Evolutionary conservation across 2,329 filamentous ascomycete species (phyloP).

Genomic region (Fulvia fulva): DNA sequence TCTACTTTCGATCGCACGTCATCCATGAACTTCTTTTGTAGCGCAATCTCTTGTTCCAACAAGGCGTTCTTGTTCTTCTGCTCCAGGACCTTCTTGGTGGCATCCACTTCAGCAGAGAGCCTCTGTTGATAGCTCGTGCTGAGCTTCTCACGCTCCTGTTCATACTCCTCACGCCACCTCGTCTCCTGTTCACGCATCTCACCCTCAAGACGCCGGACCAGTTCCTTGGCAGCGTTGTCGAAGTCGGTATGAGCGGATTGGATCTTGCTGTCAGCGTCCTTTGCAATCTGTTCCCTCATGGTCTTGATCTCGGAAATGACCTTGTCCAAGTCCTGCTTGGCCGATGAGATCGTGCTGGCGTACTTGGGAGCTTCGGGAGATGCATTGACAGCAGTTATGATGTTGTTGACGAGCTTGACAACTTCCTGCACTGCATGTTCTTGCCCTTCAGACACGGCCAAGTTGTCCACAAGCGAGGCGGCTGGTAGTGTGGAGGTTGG

Average conservation of each 20-base stretch:
- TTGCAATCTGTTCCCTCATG: constrained; percentile 66
- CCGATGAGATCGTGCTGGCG: constrained; percentile 72
- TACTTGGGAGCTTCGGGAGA: constrained; percentile 77
- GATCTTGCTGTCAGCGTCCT: constrained; percentile 71
- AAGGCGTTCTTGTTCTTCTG: constrained; percentile 80
- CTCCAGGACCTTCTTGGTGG: constrained; percentile 75
- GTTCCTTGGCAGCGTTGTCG: constrained; percentile 77
- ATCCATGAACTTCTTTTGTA: constrained; percentile 79
- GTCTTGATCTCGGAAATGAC: constrained; percentile 74
- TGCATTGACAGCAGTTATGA: constrained; percentile 88
- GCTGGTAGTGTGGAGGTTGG: constrained; percentile 34
- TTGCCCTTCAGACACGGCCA: constrained; percentile 69
- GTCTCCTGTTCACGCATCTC: constrained; percentile 77
- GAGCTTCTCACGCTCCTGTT: constrained; percentile 76
- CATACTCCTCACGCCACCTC: constrained; percentile 83
- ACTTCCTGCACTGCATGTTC: constrained; percentile 90
- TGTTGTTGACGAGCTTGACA: constrained; percentile 91
- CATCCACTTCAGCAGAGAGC: constrained; percentile 72
- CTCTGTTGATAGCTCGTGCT: constrained; percentile 74
- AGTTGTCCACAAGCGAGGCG: constrained; percentile 66
- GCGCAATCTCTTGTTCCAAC: constrained; percentile 80
- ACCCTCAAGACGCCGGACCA: constrained; percentile 82
- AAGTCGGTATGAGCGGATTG: constrained; percentile 70
- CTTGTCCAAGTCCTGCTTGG: constrained; percentile 75
- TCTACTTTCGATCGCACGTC: constrained; percentile 81